phyloP scores from a whole-genome alignment of 1,284 basidiomycete species.

The Heterobasidion occidentale region DNA sequence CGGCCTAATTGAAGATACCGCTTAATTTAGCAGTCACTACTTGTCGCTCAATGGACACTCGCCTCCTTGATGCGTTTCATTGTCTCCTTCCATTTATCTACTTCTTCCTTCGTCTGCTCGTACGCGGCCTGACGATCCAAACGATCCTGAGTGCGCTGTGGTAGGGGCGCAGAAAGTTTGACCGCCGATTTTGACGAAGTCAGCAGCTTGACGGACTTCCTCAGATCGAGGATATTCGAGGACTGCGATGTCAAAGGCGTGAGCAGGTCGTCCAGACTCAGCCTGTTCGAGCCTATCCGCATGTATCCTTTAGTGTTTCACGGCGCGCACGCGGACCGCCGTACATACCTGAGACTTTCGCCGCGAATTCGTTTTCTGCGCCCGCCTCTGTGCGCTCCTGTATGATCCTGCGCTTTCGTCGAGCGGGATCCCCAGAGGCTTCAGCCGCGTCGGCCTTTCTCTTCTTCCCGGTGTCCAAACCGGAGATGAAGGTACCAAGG shows the following conservation, averaged over 20 bases:
- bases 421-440: slow-evolving; percentile 16
- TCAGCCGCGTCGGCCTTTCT: slow-evolving; percentile 51
- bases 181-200: slow-evolving; percentile 39
- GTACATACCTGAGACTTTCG: slow-evolving; percentile 37
- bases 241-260: slow-evolving; percentile 54
- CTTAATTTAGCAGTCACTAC: too few relatives aligned
- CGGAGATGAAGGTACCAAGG: slow-evolving; percentile 65
- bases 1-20: slow-evolving; percentile 44
- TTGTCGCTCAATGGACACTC: background rate
- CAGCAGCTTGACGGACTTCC: slow-evolving; percentile 60
- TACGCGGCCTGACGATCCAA: slow-evolving; percentile 93
- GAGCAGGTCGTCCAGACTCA: slow-evolving; percentile 71
- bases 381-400: slow-evolving; percentile 72
- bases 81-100: slow-evolving; percentile 89
- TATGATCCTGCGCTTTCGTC: slow-evolving; percentile 54
- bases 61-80: slow-evolving; percentile 86
- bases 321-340: slow-evolving; percentile 1
- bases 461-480: slow-evolving; percentile 65
- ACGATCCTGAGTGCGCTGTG: slow-evolving; percentile 81
- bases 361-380: slow-evolving; percentile 67
- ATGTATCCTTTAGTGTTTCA: slow-evolving; percentile 5
- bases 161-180: slow-evolving; percentile 80
- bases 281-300: slow-evolving; percentile 37
- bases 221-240: slow-evolving; percentile 53
- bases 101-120: slow-evolving; percentile 86